Conservation (phyloP, 1,139 yeast genomes). For the Kodamaea arcana region DNA sequence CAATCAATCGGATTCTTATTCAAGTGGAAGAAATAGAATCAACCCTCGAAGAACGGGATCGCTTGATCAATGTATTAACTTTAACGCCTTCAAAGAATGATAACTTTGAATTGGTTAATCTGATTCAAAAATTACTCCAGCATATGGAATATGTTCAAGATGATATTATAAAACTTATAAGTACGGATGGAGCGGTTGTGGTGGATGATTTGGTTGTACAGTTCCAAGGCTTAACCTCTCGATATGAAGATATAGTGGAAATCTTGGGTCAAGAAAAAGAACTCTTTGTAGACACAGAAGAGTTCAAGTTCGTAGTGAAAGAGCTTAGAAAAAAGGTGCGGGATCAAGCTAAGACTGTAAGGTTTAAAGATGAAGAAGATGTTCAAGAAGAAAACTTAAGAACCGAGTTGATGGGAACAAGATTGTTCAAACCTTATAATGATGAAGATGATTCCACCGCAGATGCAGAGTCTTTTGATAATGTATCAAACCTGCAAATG, state of each 20-base stretch:
- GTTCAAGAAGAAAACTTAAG: constrained; percentile 15
- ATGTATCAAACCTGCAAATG: constrained; percentile 45
- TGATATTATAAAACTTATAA: constrained; percentile 20
- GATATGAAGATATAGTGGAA: constrained; percentile 21
- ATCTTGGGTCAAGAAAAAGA: constrained; percentile 21
- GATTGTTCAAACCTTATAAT: constrained; percentile 14
- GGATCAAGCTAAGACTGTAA: constrained; percentile 38
- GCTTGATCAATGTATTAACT: constrained; percentile 38
- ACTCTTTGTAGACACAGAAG: constrained; percentile 30
- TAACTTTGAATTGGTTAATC: constrained; percentile 46
- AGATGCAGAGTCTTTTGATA: constrained; percentile 21
- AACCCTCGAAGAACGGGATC: constrained; percentile 47
- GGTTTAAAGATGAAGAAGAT: constrained; percentile 46
- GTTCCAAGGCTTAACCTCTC: constrained; percentile 7
- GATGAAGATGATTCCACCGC: constrained; percentile 11
- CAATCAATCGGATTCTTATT: constrained; percentile 7
- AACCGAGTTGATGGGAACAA: constrained; percentile 17
- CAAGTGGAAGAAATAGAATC: constrained; percentile 17
- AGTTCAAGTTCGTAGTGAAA: constrained; percentile 25
- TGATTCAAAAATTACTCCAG: constrained; percentile 34
- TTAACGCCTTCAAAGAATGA: constrained; percentile 52
- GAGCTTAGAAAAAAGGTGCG: constrained; percentile 1
- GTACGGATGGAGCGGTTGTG: constrained; percentile 7
- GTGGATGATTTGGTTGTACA: constrained; percentile 15
- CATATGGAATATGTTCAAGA: constrained; percentile 28